Percentiles rank a stretch among this genome's conserved stretches.
These are phyloP conservation scores for Annulohypoxylon nitens DNA, from an alignment of 495 filamentous ascomycete genomes.

Conservation along the genomic window DNA sequence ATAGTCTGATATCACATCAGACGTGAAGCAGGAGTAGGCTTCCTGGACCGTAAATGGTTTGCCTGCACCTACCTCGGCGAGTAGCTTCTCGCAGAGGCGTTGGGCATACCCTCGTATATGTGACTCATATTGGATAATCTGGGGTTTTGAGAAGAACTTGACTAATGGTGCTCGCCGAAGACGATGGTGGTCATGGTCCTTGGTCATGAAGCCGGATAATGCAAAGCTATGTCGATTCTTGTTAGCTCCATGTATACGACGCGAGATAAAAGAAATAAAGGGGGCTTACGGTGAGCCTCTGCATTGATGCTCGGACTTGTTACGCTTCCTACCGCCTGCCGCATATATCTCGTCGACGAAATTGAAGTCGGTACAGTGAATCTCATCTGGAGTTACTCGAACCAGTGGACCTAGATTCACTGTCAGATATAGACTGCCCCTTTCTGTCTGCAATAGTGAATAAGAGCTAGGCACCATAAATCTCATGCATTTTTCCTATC, in stretches of 20 bases:
- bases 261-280: constrained; percentile 23
- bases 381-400: constrained; percentile 53
- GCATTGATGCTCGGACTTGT: constrained; percentile 51
- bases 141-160: constrained; percentile 57
- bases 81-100: constrained; percentile 41
- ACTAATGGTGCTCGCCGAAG: constrained; percentile 53
- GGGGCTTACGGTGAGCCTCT: constrained; percentile 39
- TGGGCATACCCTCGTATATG: constrained; percentile 46
- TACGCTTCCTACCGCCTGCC: constrained; percentile 42
- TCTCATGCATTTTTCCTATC: constrained; percentile 65
- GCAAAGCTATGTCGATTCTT: constrained; percentile 11
- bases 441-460: neutral
- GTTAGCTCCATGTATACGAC: neutral
- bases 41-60: constrained; percentile 18
- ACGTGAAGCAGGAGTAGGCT: constrained; percentile 44
- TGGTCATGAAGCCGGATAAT: constrained; percentile 56
- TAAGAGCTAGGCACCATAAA: constrained; percentile 44
- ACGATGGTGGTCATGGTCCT: constrained; percentile 56
- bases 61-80: constrained; percentile 15
- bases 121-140: constrained; percentile 49
- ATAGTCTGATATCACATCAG: constrained; percentile 45
- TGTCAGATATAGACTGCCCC: constrained; percentile 7
- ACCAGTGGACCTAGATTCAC: constrained; percentile 50
- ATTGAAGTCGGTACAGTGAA: constrained; percentile 49
- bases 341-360: constrained; percentile 55